Percentiles rank a stretch among this genome's conserved stretches.
phyloP scores from a whole-genome alignment of 2,329 filamentous ascomycete species.

The Tolypocladium guangdongense region DNA sequence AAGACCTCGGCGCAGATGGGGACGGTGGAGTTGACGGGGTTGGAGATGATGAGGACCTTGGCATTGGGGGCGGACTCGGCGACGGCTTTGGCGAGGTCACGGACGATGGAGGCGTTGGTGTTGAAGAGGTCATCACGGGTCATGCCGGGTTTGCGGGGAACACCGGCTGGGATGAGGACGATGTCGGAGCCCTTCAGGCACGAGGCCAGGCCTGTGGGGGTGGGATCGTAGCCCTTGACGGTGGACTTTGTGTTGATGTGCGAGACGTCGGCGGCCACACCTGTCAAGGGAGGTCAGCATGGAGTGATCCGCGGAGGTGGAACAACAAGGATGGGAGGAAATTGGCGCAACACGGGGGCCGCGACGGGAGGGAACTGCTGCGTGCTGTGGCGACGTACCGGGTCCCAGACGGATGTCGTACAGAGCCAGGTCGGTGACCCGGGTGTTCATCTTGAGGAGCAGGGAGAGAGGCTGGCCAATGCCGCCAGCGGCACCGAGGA shows the following conservation, averaged over 20 bases:
- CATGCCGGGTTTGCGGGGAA: slow-evolving; percentile 99
- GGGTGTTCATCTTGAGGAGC: slow-evolving; percentile 96
- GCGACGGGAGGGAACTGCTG: neutral
- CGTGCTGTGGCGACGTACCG: slow-evolving; percentile 48
- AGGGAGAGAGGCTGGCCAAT: slow-evolving; percentile 98
- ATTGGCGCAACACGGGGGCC: slow-evolving; percentile 4
- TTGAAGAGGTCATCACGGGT: slow-evolving; percentile 99
- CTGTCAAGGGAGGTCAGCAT: slow-evolving; percentile 30
- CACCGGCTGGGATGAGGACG: slow-evolving; percentile 94
- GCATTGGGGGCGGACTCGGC: slow-evolving; percentile 83
- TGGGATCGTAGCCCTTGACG: slow-evolving; percentile 82
- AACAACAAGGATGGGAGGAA: neutral
- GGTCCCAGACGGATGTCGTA: slow-evolving; percentile 95
- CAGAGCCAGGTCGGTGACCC: slow-evolving; percentile 85
- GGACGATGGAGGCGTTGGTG: slow-evolving; percentile 99
- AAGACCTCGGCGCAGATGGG: slow-evolving; percentile 95
- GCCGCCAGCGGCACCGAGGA: slow-evolving; percentile 92
- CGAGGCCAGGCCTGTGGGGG: slow-evolving; percentile 60
- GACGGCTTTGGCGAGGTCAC: slow-evolving; percentile 90
- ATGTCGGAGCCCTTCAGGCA: slow-evolving; percentile 84
- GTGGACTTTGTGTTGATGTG: slow-evolving; percentile 99
- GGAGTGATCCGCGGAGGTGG: neutral
- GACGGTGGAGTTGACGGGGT: slow-evolving; percentile 99
- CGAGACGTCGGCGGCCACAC: slow-evolving; percentile 94
- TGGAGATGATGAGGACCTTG: slow-evolving; percentile 95